Evolutionary conservation across 2,329 filamentous ascomycete species (phyloP).

Genomic region (Talaromyces sp.): DNA sequence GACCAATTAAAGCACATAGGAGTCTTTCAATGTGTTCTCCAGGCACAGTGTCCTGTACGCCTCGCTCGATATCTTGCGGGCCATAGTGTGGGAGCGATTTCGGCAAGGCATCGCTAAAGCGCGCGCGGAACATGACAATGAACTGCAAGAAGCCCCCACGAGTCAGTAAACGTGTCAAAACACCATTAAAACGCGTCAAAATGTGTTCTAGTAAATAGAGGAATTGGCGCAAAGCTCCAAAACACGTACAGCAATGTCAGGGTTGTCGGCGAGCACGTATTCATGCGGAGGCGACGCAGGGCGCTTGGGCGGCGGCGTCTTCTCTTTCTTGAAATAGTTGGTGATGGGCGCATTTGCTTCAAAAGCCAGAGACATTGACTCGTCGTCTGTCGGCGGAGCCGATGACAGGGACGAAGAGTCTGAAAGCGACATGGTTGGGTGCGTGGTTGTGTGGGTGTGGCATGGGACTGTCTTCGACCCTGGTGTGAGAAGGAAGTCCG

Average conservation of each 20-base stretch:
- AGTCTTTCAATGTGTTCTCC: constrained; percentile 83
- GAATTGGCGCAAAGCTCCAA: not conserved
- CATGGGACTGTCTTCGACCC: constrained; percentile 14
- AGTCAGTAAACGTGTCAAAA: constrained; percentile 16
- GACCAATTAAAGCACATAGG: constrained; percentile 78
- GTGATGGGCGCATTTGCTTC: constrained; percentile 39
- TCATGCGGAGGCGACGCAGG: constrained; percentile 86
- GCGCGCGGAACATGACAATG: constrained; percentile 94
- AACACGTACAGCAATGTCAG: constrained; percentile 80
- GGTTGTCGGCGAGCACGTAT: constrained; percentile 82
- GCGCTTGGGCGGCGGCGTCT: constrained; percentile 69
- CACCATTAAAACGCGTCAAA: constrained; percentile 30
- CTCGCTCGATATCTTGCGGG: constrained; percentile 89
- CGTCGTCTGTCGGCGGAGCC: constrained; percentile 56
- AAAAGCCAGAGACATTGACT: constrained; percentile 38
- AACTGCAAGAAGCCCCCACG: constrained; percentile 57
- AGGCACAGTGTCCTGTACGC: constrained; percentile 70
- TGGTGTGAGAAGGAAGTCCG: constrained; percentile 18
- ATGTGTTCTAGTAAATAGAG: constrained; percentile 5
- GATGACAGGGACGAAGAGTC: constrained; percentile 57
- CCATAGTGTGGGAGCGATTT: constrained; percentile 84
- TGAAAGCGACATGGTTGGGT: constrained; percentile 41
- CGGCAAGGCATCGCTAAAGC: constrained; percentile 85
- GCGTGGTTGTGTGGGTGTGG: constrained; percentile 20
- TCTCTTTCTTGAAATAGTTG: constrained; percentile 47